Conservation (phyloP, 768 basidiomycete species). For the Lactarius deliciosus region DNA sequence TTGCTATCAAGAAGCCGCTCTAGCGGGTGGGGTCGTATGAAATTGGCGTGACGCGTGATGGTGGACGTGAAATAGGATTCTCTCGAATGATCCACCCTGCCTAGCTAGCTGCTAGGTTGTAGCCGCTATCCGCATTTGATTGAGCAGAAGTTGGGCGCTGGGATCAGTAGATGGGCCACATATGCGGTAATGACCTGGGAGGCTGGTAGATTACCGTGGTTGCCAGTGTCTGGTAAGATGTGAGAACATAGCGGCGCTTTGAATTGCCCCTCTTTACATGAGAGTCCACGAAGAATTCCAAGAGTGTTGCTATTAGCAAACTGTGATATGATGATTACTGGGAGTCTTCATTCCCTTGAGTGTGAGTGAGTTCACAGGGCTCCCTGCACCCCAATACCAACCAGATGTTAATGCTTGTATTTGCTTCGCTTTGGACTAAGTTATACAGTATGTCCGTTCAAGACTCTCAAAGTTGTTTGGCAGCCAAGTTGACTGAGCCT, state of each 20-base stretch:
- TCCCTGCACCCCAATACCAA: too few species aligned
- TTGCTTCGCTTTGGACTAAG: background rate
- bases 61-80: background rate
- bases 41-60: background rate
- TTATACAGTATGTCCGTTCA: background rate
- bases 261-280: background rate
- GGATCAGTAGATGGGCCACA: background rate
- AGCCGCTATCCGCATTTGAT: slow-evolving; percentile 1
- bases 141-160: background rate
- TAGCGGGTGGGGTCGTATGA: background rate
- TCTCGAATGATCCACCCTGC: background rate
- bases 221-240: background rate
- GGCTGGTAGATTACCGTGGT: background rate
- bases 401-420: too few species aligned
- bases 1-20: background rate
- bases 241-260: background rate
- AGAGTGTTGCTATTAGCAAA: background rate
- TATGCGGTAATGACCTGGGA: background rate
- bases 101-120: background rate
- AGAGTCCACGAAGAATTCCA: background rate
- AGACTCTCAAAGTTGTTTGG: background rate
- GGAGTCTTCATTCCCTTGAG: background rate
- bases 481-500: background rate
- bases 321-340: background rate
- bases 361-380: background rate